Evolutionary conservation across 2,329 filamentous ascomycete species (phyloP).

Genomic region (Talaromyces sp.): DNA sequence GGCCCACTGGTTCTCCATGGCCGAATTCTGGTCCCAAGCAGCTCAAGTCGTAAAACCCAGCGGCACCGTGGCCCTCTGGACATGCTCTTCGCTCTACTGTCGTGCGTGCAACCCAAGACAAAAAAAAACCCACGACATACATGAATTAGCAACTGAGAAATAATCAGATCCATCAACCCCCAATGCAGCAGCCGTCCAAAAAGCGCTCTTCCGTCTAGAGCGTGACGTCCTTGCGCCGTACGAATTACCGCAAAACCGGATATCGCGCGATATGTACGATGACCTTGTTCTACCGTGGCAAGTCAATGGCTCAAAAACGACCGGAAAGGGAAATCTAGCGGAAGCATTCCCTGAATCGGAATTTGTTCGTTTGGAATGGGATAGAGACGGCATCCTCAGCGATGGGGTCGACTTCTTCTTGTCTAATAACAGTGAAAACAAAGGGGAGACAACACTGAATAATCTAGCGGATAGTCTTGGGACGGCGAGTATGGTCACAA

Average conservation of each 20-base stretch:
- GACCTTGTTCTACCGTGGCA: constrained; percentile 40
- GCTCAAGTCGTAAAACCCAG: constrained; percentile 48
- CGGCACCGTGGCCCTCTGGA: constrained; percentile 56
- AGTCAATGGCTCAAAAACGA: background rate
- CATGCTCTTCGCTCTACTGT: constrained; percentile 20
- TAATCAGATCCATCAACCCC: constrained; percentile 32
- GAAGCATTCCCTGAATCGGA: constrained; percentile 38
- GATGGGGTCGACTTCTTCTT: constrained; percentile 30
- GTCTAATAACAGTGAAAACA: constrained; percentile 1
- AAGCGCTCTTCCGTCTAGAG: constrained; percentile 39
- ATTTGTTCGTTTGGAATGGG: constrained; percentile 46
- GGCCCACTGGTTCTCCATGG: constrained; percentile 59
- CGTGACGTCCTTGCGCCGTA: constrained; percentile 38
- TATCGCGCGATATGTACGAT: constrained; percentile 42
- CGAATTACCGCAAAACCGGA: constrained; percentile 41
- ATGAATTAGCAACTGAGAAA: too few relatives aligned
- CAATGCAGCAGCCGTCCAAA: constrained; percentile 43
- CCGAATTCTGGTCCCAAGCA: constrained; percentile 49
- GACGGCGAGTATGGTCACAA: constrained; percentile 40
- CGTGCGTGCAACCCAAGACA: constrained; percentile 7
- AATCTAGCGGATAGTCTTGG: constrained; percentile 25
- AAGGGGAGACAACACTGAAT: constrained; percentile 21
- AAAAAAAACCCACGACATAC: background rate
- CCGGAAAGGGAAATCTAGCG: constrained; percentile 19
- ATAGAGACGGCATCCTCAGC: constrained; percentile 27